A percentile compares a stretch with the other conserved stretches of the same genome.
phyloP scores from a whole-genome alignment of 352 stramenopile species.

The Pythium sukuiense region DNA sequence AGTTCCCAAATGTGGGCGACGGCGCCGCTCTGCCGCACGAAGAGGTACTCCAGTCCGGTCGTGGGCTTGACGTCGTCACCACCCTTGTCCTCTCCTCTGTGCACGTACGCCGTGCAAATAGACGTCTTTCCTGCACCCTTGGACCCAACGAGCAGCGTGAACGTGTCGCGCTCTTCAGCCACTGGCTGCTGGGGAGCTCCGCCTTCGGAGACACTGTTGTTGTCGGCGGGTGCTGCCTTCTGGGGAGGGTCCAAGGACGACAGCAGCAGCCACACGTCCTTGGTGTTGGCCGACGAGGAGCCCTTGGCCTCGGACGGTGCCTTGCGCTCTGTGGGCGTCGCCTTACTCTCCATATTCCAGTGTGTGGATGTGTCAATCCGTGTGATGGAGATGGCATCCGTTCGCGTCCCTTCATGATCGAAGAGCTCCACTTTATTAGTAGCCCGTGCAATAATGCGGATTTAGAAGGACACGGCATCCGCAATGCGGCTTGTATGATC shows the following conservation, averaged over 20 bases:
- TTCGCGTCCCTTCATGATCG: conserved; percentile 1
- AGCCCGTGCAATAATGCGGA: not conserved
- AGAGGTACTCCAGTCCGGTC: conserved; percentile 91
- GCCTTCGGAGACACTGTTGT: conserved; percentile 8
- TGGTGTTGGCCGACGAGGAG: conserved; percentile 35
- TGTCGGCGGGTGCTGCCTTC: conserved; percentile 27
- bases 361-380: not conserved
- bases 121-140: conserved; percentile 81
- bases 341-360: conserved; percentile 19
- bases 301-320: conserved; percentile 14
- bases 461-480: not conserved
- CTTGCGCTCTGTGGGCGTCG: conserved; percentile 15
- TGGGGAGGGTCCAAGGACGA: conserved; percentile 42
- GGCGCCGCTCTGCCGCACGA: conserved; percentile 69
- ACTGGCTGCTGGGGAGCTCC: conserved; percentile 10
- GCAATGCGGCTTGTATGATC: not conserved
- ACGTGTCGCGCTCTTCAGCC: conserved; percentile 64
- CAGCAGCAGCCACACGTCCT: conserved; percentile 75
- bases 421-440: conserved; percentile 11
- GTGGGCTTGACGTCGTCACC: conserved; percentile 88
- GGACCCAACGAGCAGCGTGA: conserved; percentile 66
- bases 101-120: conserved; percentile 67
- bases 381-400: conserved; percentile 1
- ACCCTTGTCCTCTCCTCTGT: conserved; percentile 46
- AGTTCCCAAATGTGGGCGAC: conserved; percentile 94